phyloP scores from a whole-genome alignment of 192 early-diverging fungal genomes.

The Pilaira anomala region DNA sequence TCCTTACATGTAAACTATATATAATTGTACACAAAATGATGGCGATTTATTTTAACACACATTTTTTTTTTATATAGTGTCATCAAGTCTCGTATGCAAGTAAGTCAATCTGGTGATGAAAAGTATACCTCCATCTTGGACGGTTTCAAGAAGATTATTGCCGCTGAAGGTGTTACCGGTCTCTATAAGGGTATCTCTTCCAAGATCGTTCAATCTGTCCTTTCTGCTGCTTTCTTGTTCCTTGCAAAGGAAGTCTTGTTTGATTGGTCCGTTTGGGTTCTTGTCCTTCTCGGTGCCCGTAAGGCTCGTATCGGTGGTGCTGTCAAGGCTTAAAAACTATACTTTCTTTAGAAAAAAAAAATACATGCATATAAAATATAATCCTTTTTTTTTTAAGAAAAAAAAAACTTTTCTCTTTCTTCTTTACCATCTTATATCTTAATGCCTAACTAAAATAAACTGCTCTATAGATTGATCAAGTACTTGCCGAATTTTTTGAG shows the following conservation, averaged over 20 bases:
- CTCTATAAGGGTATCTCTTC: slow-evolving; percentile 89
- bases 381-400: too few relatives aligned
- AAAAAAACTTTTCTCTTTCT: too few relatives aligned
- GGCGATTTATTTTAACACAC: background rate
- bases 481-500: too few relatives aligned
- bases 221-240: slow-evolving; percentile 96
- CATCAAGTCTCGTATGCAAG: slow-evolving; percentile 97
- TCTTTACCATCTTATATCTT: too few relatives aligned
- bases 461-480: too few relatives aligned
- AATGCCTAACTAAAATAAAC: too few relatives aligned
- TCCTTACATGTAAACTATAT: slow-evolving; percentile 83
- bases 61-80: slow-evolving; percentile 52
- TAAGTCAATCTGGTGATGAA: slow-evolving; percentile 80
- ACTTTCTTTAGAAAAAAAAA: too few relatives aligned
- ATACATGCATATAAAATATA: too few relatives aligned
- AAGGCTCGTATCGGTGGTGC: slow-evolving; percentile 19
- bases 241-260: slow-evolving; percentile 85
- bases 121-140: slow-evolving; percentile 80
- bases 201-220: slow-evolving; percentile 94
- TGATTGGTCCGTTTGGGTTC: slow-evolving; percentile 60
- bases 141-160: slow-evolving; percentile 90
- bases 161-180: slow-evolving; percentile 82
- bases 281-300: slow-evolving; percentile 38
- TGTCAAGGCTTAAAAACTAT: slow-evolving; percentile 15
- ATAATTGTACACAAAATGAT: slow-evolving; percentile 6